A percentile compares a stretch with the other conserved stretches of the same genome.
phyloP scores from a whole-genome alignment of 257 asterid genomes.

The Leptodermis oblonga region DNA sequence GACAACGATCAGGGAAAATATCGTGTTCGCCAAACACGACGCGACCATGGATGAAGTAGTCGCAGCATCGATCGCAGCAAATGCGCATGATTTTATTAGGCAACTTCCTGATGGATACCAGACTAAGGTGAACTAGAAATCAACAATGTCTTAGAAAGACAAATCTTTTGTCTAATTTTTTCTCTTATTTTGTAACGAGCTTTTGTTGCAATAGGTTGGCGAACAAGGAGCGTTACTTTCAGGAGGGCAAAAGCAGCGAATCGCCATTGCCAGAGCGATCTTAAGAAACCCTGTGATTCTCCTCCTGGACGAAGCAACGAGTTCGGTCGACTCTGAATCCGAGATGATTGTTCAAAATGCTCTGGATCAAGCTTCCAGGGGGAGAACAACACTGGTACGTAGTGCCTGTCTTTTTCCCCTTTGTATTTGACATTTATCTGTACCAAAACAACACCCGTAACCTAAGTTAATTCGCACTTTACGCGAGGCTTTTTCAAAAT shows the following conservation, averaged over 20 bases:
- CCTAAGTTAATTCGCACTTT: too few relatives aligned
- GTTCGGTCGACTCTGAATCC: slow-evolving; percentile 86
- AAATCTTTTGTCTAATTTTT: too few relatives aligned
- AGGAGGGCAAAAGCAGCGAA: slow-evolving; percentile 86
- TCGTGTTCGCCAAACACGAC: slow-evolving; percentile 68
- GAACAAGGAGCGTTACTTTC: slow-evolving; percentile 77
- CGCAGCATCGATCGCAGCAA: slow-evolving; percentile 76
- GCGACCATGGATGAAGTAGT: slow-evolving; percentile 68
- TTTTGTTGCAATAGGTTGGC: slow-evolving; percentile 60
- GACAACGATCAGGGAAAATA: slow-evolving; percentile 64
- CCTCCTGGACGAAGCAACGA: slow-evolving; percentile 85
- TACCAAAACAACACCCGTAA: too few relatives aligned
- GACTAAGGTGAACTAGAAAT: slow-evolving; percentile 46
- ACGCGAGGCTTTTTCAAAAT: too few relatives aligned
- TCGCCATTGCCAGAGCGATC: slow-evolving; percentile 79
- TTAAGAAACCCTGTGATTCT: slow-evolving; percentile 66
- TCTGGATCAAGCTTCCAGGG: slow-evolving; percentile 72
- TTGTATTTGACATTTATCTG: too few relatives aligned
- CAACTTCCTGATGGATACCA: slow-evolving; percentile 83
- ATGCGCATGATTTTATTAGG: slow-evolving; percentile 69
- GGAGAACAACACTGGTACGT: slow-evolving; percentile 77
- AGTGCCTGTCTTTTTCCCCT: too few relatives aligned
- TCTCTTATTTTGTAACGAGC: neutral
- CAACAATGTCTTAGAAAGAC: too few relatives aligned
- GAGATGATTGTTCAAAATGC: slow-evolving; percentile 74